Percentiles rank a stretch among this genome's conserved stretches.
phyloP scores from a whole-genome alignment of 1,139 yeast species.

The Meyerozyma athensensis region DNA sequence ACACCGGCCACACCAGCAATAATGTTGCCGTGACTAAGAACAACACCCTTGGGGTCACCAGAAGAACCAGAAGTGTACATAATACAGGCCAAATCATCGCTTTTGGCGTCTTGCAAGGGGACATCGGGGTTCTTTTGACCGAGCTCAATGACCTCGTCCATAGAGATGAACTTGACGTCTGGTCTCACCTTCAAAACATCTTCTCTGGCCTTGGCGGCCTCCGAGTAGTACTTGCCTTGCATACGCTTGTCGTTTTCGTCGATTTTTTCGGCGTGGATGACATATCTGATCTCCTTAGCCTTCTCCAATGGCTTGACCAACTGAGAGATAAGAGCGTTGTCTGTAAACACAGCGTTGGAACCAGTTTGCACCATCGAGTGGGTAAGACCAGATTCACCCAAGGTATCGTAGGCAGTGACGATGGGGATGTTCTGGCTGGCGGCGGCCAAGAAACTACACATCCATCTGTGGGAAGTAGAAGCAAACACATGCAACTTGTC shows the following conservation, averaged over 20 bases:
- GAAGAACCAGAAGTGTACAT: constrained; percentile 99
- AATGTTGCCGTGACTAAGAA: constrained; percentile 70
- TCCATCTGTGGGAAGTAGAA: constrained; percentile 81
- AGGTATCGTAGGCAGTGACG: constrained; percentile 95
- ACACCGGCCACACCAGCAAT: constrained; percentile 86
- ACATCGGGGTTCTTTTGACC: constrained; percentile 48
- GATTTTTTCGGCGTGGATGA: constrained; percentile 67
- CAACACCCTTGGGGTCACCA: constrained; percentile 97
- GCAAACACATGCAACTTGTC: constrained; percentile 82
- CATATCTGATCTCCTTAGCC: constrained; percentile 57
- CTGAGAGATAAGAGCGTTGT: constrained; percentile 62
- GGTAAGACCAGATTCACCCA: constrained; percentile 87
- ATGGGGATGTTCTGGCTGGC: constrained; percentile 75
- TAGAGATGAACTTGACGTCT: constrained; percentile 64
- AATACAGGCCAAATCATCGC: constrained; percentile 81
- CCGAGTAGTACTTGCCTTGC: constrained; percentile 51
- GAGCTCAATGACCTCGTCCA: constrained; percentile 58
- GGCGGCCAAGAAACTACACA: constrained; percentile 79
- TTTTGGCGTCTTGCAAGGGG: constrained; percentile 48
- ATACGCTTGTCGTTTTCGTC: constrained; percentile 60
- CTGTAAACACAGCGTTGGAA: constrained; percentile 76
- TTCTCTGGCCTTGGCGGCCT: constrained; percentile 54
- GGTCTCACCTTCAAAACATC: constrained; percentile 64
- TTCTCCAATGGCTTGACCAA: constrained; percentile 68
- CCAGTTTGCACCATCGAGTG: constrained; percentile 83